Conservation (phyloP, 129 eudicot genomes). For the Cynara cardunculus region DNA sequence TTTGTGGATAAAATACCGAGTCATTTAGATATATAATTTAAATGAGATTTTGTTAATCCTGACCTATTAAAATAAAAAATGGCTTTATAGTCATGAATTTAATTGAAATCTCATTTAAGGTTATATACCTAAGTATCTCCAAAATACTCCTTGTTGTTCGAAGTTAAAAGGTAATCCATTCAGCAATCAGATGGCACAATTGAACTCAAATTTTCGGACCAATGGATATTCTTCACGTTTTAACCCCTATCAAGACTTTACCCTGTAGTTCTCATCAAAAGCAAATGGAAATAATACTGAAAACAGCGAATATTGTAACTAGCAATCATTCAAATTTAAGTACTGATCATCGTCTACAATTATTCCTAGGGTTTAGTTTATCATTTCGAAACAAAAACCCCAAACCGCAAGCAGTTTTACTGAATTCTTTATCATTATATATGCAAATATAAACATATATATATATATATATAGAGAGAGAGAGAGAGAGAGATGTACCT, state of each 20-base stretch:
- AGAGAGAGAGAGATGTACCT: background rate
- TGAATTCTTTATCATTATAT: background rate
- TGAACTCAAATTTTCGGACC: no score
- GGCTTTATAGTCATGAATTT: background rate
- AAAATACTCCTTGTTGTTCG: no score
- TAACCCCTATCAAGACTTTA: background rate
- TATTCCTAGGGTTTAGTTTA: background rate
- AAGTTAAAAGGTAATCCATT: no score
- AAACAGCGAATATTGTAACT: background rate
- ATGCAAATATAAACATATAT: background rate
- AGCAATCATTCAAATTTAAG: background rate
- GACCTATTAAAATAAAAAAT: no score
- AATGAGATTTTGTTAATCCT: background rate
- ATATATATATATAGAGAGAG: background rate
- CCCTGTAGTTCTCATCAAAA: background rate
- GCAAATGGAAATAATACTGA: background rate
- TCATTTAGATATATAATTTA: no score
- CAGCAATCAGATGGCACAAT: no score
- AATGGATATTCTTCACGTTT: no score
- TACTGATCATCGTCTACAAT: background rate
- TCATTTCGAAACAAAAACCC: background rate
- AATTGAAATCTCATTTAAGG: no score
- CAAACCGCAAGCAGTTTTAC: background rate
- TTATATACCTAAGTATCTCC: background rate
- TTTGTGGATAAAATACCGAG: no score